A percentile compares a stretch with the other conserved stretches of the same genome.
phyloP scores from a whole-genome alignment of 2,329 filamentous ascomycete species.

The Xylaria sp. region DNA sequence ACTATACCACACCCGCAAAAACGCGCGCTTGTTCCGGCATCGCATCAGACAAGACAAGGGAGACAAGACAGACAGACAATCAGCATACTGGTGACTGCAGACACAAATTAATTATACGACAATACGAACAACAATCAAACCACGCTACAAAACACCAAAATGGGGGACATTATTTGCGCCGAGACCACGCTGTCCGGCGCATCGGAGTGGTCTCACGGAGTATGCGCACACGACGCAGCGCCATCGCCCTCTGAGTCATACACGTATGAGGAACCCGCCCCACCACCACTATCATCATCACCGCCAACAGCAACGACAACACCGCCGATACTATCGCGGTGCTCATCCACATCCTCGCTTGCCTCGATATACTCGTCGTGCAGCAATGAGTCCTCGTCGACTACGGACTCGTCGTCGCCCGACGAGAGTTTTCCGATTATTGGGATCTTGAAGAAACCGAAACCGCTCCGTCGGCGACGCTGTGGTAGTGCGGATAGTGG shows the following conservation, averaged over 20 bases:
- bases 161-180: background rate
- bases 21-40: too few species aligned
- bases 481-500: too few species aligned
- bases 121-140: background rate
- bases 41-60: too few species aligned
- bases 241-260: background rate
- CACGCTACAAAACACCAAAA: too few species aligned
- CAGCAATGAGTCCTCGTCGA: background rate
- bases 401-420: background rate
- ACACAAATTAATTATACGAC: background rate
- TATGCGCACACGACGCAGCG: too few species aligned
- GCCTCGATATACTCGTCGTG: slow-evolving; percentile 11
- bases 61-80: too few species aligned
- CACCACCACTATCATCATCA: background rate
- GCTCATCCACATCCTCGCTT: slow-evolving; percentile 17
- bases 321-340: slow-evolving; percentile 13
- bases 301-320: too few species aligned
- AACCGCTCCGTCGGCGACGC: too few species aligned
- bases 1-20: too few species aligned
- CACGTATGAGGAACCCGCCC: background rate
- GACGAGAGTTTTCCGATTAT: background rate
- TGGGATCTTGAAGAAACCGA: slow-evolving; percentile 20
- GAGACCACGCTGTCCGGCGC: background rate
- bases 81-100: background rate
- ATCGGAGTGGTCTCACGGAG: background rate